Evolutionary conservation across 192 early-diverging fungal species (phyloP), one percentile per base, ranked within the genome.

Genomic region (Linnemannia zychae): DNA sequence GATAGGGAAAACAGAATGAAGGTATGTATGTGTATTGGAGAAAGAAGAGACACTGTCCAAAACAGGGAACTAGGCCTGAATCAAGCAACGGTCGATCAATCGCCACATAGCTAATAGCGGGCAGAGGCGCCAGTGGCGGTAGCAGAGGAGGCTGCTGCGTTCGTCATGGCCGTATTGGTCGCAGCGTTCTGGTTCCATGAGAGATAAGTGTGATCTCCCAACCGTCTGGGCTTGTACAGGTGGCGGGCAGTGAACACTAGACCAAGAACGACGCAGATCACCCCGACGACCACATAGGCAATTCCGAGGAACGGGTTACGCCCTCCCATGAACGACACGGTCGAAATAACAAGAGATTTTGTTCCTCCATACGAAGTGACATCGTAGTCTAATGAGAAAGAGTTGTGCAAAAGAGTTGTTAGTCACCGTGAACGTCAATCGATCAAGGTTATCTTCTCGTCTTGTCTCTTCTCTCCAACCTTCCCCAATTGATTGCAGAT

Each of bases 161-260:
- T 80, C 24, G 80, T 46, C 38, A 72, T 71, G 20, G 78, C 87
- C 22, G 68, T 44, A 60, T 89, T 78, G 3, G 67, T 34, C 4
- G 72, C 73, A 22, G 71, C 79, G 31, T 76, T 87, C 74, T 79
- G 80, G 88, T 99, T 99, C 98, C 98, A 99, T 31, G 96, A 97
- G 72, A 99, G 82, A 74, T 97, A 97, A 37, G 96, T 95, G 82
- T 99, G 98, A 90, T 99, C 99, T 66, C 99, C 99, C 47, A 99
- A 90, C 78, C 98, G 96, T 75, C 98, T 93, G 72, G 99, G 99
- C 84, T 96, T 97, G 82, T 96, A 93, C 87, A 99, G 94, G 81
- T 99, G 96, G 77, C 98, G 92, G 31, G 93, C 89, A 44, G 97
- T 91, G 84, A 99, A 99, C 50, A 94, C 89, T 69, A 97, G 88